Evolutionary conservation across 2,329 filamentous ascomycete genomes (phyloP), one percentile per base, ranked within the genome.

Genomic region (Fonsecaea nubica): DNA sequence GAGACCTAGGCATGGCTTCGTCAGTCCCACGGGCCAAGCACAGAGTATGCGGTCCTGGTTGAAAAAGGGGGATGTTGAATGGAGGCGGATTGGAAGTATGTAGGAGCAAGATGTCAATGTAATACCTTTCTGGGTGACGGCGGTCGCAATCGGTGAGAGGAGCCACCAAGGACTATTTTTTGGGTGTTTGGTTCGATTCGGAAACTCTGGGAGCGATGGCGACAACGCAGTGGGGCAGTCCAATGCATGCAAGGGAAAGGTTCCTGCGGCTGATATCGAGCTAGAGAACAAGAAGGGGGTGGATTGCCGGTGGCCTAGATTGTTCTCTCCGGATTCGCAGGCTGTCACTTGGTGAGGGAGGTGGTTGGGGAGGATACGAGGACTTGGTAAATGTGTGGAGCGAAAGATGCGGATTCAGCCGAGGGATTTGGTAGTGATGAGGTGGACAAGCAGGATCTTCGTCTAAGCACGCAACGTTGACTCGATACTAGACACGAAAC

Each of bases 1-100:
- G 30, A 21, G 60, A 60, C 8, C 65, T 68, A 61, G 55, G 38
- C 66, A 67, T 71, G 45, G 58, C 61, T 68, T 52, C 15, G 54
- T 59, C 53, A 63, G 55, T 59, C 15, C 6, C 36, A 18, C 13
- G 56, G 38, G 6, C 38, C 57, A 36, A 60, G 53, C n/a, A 36
- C 25, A 63, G 52, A 40, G 52, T 36, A 50, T 63, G 36, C 40
- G 38, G 52, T 48, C 38, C 15, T 5, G 15, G 40, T 48, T 15
- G 40, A 63, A 8, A 59, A 38, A 60, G 50, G 62, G 38, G 54
- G n/a, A 59, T 25, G 25, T 21, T 36, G 53, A 58, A 36, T 35
- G 30, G 59, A 54, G 54, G 35, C n/a, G 38, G 32, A 30, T 18
- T 25, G 50, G 15, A 30, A 18, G 50, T 21, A 33, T 35, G 21